These are phyloP conservation scores for Cokeromyces recurvatus DNA, from an alignment of 371 early-diverging fungal genomes.

Conservation along the genomic window DNA sequence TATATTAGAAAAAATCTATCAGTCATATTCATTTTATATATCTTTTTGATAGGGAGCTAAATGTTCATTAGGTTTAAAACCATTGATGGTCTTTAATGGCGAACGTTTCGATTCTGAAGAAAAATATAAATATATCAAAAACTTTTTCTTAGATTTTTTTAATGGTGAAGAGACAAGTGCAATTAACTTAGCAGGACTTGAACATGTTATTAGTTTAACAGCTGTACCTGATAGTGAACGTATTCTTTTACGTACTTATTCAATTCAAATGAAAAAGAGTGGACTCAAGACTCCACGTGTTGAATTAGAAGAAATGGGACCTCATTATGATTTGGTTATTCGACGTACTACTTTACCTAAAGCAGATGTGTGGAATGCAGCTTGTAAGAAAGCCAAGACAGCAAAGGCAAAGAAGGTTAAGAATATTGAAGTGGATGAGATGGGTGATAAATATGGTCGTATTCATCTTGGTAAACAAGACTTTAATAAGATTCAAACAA, in stretches of 20 bases:
- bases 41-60: conserved; percentile 51
- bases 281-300: conserved; percentile 83
- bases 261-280: conserved; percentile 80
- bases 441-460: conserved; percentile 91
- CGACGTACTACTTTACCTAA: conserved; percentile 74
- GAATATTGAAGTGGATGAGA: conserved; percentile 83
- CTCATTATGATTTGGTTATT: conserved; percentile 76
- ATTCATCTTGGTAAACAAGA: conserved; percentile 92
- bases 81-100: conserved; percentile 87
- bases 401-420: conserved; percentile 87
- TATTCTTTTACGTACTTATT: conserved; percentile 78
- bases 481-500: conserved; percentile 86
- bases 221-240: conserved; percentile 61
- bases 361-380: conserved; percentile 78
- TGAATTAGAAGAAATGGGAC: conserved; percentile 94
- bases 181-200: conserved; percentile 84
- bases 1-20: not conserved
- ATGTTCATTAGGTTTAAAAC: conserved; percentile 85
- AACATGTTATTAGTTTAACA: conserved; percentile 85
- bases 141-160: conserved; percentile 88
- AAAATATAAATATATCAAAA: conserved; percentile 71
- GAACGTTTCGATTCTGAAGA: conserved; percentile 76
- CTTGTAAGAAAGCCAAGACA: conserved; percentile 82
- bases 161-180: conserved; percentile 71
- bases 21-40: no score